phyloP scores from a whole-genome alignment of 345 rosid species.

The Gynandropsis gynandra region DNA sequence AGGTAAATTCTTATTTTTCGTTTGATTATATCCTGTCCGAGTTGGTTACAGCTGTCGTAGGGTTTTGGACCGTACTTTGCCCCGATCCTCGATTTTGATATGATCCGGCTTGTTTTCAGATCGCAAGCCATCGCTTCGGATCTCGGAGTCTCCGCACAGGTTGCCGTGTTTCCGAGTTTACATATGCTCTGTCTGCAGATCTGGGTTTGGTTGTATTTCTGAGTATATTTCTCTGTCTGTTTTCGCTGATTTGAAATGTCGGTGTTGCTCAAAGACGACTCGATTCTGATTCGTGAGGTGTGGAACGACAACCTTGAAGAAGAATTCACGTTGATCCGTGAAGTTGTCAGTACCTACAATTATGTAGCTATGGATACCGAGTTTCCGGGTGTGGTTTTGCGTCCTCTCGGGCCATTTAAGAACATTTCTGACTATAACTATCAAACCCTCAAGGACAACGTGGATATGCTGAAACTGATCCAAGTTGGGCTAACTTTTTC shows the following conservation, averaged over 20 bases:
- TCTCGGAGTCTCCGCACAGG: too few relatives aligned
- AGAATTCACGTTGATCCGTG: conserved; percentile 45
- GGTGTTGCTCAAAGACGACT: conserved; percentile 43
- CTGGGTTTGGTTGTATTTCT: conserved; percentile 32
- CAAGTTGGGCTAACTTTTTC: conserved; percentile 70
- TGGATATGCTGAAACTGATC: conserved; percentile 62
- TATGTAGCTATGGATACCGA: conserved; percentile 79
- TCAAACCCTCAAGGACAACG: conserved; percentile 54
- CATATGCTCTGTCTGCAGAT: conserved; percentile 30
- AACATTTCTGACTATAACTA: conserved; percentile 45
- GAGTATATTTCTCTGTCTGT: conserved; percentile 11
- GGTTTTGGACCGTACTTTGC: too few relatives aligned
- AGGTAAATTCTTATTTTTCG: conserved; percentile 19
- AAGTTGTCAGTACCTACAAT: conserved; percentile 49
- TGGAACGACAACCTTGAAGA: conserved; percentile 54
- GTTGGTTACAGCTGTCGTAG: neutral
- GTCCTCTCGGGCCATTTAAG: conserved; percentile 45
- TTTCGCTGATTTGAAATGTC: conserved; percentile 33
- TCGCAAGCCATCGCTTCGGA: conserved; percentile 8
- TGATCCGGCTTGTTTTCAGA: conserved; percentile 18
- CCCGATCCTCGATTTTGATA: conserved; percentile 19
- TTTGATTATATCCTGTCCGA: conserved; percentile 11
- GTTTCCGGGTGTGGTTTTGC: conserved; percentile 63
- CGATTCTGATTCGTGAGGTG: conserved; percentile 59
- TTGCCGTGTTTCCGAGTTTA: conserved; percentile 12